These are phyloP conservation scores for Penicillium fuscoglaucum DNA, from an alignment of 2,329 filamentous ascomycete species.

Conservation along the genomic window DNA sequence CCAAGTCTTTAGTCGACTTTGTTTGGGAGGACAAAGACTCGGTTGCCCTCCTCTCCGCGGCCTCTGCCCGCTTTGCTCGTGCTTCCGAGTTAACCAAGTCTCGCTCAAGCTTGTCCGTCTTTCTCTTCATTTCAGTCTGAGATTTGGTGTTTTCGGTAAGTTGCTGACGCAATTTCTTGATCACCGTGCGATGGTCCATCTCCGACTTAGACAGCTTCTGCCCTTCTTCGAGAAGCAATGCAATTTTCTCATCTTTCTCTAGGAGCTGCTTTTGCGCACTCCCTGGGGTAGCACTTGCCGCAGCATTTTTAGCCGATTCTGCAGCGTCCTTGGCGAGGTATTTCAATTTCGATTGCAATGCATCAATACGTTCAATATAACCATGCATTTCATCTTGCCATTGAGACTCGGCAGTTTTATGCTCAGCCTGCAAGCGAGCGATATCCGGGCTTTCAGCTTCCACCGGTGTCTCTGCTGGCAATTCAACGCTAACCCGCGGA, in stretches of 20 bases:
- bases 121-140: slow-evolving; percentile 53
- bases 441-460: slow-evolving; percentile 48
- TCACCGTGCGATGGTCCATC: slow-evolving; percentile 75
- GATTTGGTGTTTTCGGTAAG: slow-evolving; percentile 54
- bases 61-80: slow-evolving; percentile 61
- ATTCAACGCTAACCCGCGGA: slow-evolving; percentile 19
- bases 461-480: slow-evolving; percentile 14
- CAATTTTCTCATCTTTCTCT: slow-evolving; percentile 88
- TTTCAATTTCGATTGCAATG: slow-evolving; percentile 84
- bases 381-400: slow-evolving; percentile 80
- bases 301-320: slow-evolving; percentile 70
- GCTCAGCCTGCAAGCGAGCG: slow-evolving; percentile 50
- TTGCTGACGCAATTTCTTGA: slow-evolving; percentile 72
- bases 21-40: slow-evolving; percentile 56
- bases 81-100: slow-evolving; percentile 52
- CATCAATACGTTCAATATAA: slow-evolving; percentile 87
- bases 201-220: slow-evolving; percentile 84
- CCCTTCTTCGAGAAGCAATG: slow-evolving; percentile 86
- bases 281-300: slow-evolving; percentile 61
- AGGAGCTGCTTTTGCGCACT: slow-evolving; percentile 75
- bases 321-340: slow-evolving; percentile 80
- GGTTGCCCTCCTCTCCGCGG: slow-evolving; percentile 56
- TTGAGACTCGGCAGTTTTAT: slow-evolving; percentile 55
- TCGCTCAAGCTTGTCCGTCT: slow-evolving; percentile 61
- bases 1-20: slow-evolving; percentile 59